Evolutionary conservation across 345 rosid genomes (phyloP), one percentile per base, ranked within the genome.

Genomic region (Pistacia vera): DNA sequence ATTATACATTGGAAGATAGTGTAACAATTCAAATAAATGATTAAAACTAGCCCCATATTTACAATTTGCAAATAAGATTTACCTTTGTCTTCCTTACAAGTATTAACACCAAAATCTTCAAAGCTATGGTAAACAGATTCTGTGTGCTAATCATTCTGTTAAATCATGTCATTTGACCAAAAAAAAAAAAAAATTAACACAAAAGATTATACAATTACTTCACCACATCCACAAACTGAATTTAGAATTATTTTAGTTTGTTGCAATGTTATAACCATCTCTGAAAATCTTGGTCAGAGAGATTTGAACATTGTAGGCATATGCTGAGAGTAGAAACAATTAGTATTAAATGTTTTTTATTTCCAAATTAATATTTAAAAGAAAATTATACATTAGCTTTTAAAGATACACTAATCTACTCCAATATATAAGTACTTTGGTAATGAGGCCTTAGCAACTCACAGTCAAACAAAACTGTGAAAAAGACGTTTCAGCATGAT

Each of bases 141-240:
- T 86, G 66, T 79, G 88, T 2, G 93, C 91, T 57, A 93, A 81
- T 88, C 91, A 10, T 92, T 91, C 97, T 93, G 88, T 64, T 78
- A 75, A 83, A 54, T 8, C 58, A 65, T 25, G 41, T 14, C 12
- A 30, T 54, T 49, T 52, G 22, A 17, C 41, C 8, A 18, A 54
- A 55, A 33, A 33, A 20, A 1, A 12, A 16, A 2, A 48, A 61
- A 10, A 49, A 65, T 20, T 48, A 48, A 7, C 46, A 41, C 6
- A 41, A 41, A 41, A 41, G 33, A 30, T 30, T 30, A 30, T 30
- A 30, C 33, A 30, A 2, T 30, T 30, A 30, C 33, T 30, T 30
- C 33, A 30, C 33, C 1, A 3, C 2, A 30, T 30, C 33, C 33
- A 30, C 33, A 30, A 30, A 30, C 33, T 30, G 33, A 30, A 30